A percentile compares a stretch with the other conserved stretches of the same genome.
Evolutionary conservation across 495 filamentous ascomycete genomes (phyloP).

Genomic region (Xylaria acuta): DNA sequence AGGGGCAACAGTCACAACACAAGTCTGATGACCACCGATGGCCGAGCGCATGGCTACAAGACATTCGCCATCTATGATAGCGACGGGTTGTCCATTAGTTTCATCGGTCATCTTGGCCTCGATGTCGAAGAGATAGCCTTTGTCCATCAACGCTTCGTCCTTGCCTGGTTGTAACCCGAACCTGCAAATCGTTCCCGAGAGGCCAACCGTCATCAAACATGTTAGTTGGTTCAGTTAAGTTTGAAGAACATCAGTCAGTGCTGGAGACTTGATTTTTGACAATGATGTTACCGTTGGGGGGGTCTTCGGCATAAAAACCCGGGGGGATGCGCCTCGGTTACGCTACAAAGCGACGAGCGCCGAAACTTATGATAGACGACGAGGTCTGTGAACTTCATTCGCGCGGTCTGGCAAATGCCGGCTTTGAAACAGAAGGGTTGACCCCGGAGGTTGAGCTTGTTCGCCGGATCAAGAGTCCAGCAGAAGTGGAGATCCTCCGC

Average conservation of each 20-base stretch:
- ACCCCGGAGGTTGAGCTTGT: conserved; percentile 56
- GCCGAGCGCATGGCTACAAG: conserved; percentile 28
- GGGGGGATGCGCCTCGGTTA: conserved; percentile 1
- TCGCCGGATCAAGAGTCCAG: conserved; percentile 55
- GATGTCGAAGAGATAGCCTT: conserved; percentile 58
- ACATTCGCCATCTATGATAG: conserved; percentile 59
- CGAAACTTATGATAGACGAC: conserved; percentile 61
- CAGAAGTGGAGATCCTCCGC: conserved; percentile 57
- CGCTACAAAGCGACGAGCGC: conserved; percentile 21
- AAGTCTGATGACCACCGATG: conserved; percentile 62
- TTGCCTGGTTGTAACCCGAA: too few species aligned
- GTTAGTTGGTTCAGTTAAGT: too few species aligned
- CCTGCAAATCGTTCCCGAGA: too few species aligned
- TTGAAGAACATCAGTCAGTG: too few species aligned
- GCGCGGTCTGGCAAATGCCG: conserved; percentile 51
- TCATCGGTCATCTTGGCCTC: conserved; percentile 55
- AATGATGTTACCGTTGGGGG: too few species aligned
- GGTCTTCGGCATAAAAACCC: too few species aligned
- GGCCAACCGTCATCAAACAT: too few species aligned
- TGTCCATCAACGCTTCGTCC: conserved; percentile 34
- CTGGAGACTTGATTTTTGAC: too few species aligned
- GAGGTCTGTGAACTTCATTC: conserved; percentile 65
- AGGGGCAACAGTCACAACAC: conserved; percentile 62
- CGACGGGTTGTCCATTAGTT: conserved; percentile 50
- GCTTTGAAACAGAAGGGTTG: conserved; percentile 57